A percentile compares a stretch with the other conserved stretches of the same genome.
Conservation (phyloP, 306 rosid species). For the Heteromeles arbutifolia region DNA sequence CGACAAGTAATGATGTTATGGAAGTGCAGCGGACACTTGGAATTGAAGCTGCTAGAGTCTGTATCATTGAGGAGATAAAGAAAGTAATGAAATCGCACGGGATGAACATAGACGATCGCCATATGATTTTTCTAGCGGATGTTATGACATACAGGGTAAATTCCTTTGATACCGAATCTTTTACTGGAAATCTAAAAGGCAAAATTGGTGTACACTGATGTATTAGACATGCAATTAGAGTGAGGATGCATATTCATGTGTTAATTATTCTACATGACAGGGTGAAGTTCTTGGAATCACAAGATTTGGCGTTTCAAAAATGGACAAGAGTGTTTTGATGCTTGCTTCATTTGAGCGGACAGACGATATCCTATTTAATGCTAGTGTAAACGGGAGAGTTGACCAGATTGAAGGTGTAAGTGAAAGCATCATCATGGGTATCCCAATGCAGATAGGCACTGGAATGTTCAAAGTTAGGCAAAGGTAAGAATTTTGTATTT, state of each 20-base stretch:
- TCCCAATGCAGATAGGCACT: conserved; percentile 77
- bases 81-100: conserved; percentile 67
- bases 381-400: conserved; percentile 57
- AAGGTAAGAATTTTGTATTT: conserved; percentile 39
- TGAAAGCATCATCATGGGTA: conserved; percentile 90
- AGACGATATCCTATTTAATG: conserved; percentile 70
- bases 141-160: conserved; percentile 84
- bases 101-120: conserved; percentile 86
- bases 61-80: conserved; percentile 76
- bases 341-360: conserved; percentile 91
- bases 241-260: conserved; percentile 3
- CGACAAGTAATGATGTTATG: conserved; percentile 66
- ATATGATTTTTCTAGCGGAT: conserved; percentile 95
- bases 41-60: conserved; percentile 86
- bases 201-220: background rate
- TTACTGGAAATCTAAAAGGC: background rate
- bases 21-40: conserved; percentile 74
- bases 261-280: conserved; percentile 30
- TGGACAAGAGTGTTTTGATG: conserved; percentile 88
- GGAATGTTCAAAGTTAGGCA: conserved; percentile 84
- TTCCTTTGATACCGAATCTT: background rate
- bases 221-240: background rate
- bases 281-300: conserved; percentile 88
- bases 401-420: conserved; percentile 85
- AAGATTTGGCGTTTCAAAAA: conserved; percentile 85